Evolutionary conservation across 2,329 filamentous ascomycete genomes (phyloP).

Genomic region (Penicillium sp.): DNA sequence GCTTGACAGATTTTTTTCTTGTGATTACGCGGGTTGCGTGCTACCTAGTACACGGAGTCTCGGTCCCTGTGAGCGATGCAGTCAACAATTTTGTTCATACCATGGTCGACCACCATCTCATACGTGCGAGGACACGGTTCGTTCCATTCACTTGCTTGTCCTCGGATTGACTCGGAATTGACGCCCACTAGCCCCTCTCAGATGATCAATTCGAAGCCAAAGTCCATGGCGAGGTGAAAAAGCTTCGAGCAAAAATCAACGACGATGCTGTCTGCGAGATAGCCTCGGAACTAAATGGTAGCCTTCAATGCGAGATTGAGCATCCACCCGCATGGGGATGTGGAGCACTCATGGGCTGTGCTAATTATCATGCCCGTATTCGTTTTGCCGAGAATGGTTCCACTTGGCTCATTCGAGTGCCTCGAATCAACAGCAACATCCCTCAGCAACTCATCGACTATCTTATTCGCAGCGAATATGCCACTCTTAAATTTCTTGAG

Average conservation of each 20-base stretch:
- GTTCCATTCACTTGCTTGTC: neutral
- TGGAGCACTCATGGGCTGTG: conserved; percentile 4
- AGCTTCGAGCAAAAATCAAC: conserved; percentile 5
- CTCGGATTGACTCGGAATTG: too few relatives aligned
- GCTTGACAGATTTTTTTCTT: conserved; percentile 9
- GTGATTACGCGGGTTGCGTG: neutral
- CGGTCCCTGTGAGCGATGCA: conserved; percentile 9
- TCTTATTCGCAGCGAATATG: conserved; percentile 38
- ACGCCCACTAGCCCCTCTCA: neutral
- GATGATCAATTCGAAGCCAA: conserved; percentile 11
- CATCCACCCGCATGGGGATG: conserved; percentile 7
- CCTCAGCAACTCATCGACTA: conserved; percentile 12
- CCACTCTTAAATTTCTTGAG: conserved; percentile 40
- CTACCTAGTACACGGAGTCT: conserved; percentile 3
- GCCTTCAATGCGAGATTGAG: conserved; percentile 10
- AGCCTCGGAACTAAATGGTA: conserved; percentile 10
- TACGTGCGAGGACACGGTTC: conserved; percentile 8
- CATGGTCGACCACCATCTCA: conserved; percentile 7
- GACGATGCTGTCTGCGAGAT: conserved; percentile 7
- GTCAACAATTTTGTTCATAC: neutral
- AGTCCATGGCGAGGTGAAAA: conserved; percentile 6
- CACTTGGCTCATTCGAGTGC: conserved; percentile 12
- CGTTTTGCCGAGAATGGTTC: conserved; percentile 2
- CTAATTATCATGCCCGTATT: conserved; percentile 14
- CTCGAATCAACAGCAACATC: conserved; percentile 10